Conservation (phyloP, 495 filamentous ascomycete species). For the Aspergillus conjunctus region DNA sequence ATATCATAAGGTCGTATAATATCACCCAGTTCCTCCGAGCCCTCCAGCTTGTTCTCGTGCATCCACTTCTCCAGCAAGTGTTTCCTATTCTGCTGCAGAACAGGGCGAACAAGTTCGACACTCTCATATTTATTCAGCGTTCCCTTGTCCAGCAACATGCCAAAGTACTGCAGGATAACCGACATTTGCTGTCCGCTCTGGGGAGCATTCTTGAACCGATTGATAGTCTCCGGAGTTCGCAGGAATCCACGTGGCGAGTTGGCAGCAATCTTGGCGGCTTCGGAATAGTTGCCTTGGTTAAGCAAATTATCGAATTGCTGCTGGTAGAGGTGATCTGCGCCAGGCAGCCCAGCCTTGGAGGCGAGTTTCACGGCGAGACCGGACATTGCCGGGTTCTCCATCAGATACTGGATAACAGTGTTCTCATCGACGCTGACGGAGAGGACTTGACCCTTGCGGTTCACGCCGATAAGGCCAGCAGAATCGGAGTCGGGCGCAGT, state of each 20-base stretch:
- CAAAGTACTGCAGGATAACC: conserved; percentile 95
- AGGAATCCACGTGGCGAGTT: conserved; percentile 96
- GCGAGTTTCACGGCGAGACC: conserved; percentile 93
- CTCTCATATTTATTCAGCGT: conserved; percentile 90
- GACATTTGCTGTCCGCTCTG: conserved; percentile 70
- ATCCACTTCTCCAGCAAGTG: conserved; percentile 98
- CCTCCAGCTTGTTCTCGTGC: conserved; percentile 90
- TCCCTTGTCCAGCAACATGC: conserved; percentile 94
- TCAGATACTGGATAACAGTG: conserved; percentile 87
- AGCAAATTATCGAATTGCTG: conserved; percentile 89
- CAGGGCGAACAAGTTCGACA: conserved; percentile 88
- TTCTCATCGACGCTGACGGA: conserved; percentile 90
- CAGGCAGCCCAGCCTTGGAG: conserved; percentile 88
- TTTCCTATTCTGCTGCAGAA: conserved; percentile 90
- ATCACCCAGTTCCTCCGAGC: conserved; percentile 94
- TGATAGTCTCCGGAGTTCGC: conserved; percentile 89
- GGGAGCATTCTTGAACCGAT: conserved; percentile 86
- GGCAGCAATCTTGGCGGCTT: conserved; percentile 92
- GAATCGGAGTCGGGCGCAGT: conserved; percentile 83
- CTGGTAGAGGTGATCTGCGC: conserved; percentile 91
- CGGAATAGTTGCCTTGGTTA: conserved; percentile 70
- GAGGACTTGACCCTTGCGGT: conserved; percentile 94
- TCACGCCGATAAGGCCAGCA: conserved; percentile 88
- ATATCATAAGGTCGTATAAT: conserved; percentile 88
- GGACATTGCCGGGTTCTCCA: conserved; percentile 91